Evolutionary conservation across 2,329 filamentous ascomycete genomes (phyloP), one percentile per base, ranked within the genome.

Genomic region (Pseudogymnoascus sp.): DNA sequence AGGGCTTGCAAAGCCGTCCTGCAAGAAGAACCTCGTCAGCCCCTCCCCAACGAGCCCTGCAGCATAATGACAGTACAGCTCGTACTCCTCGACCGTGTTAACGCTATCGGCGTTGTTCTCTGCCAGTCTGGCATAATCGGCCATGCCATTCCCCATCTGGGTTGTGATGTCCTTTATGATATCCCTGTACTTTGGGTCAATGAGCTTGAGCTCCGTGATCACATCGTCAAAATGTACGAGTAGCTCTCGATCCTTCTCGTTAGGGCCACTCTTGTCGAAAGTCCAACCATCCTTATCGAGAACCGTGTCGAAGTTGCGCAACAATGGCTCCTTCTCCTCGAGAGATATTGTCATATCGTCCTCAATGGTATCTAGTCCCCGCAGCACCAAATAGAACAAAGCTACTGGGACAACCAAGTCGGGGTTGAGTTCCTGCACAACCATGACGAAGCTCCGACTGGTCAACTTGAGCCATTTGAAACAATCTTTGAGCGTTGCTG

Each of bases 121-220:
- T 12, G 90, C 87, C 71, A 96, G 95, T 69, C 89, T 81, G 42
- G 85, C 90, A 75, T 96, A 99, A 77, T 99, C 93, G 29, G 95
- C 95, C 95, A 99, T 99, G 69, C 95, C 95, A 72, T 97, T 93
- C 67, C 93, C 93, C 95, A 99, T 99, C 78, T 91, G 90, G 72
- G 87, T 80, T 34, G 92, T 91, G 73, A 97, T 96, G 71, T 97
- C 93, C 77, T 88, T 88, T 77, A 99, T 95, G 73, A 97, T 93
- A 5, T 81, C 84, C 75, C 83, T 85, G 78, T 99, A 97, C 63
- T 84, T 85, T 60, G 86, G 84, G 80, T 97, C 96, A 76, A 96
- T 81, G 77, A 90, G 89, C 80, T 90, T 91, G 76, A 93, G 90
- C 81, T 99, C 93, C 64, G 83, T 80, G 68, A 96, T 83, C 67